Base-by-base conservation (phyloP, 345 rosid species). In the Citrus medica region DNA sequence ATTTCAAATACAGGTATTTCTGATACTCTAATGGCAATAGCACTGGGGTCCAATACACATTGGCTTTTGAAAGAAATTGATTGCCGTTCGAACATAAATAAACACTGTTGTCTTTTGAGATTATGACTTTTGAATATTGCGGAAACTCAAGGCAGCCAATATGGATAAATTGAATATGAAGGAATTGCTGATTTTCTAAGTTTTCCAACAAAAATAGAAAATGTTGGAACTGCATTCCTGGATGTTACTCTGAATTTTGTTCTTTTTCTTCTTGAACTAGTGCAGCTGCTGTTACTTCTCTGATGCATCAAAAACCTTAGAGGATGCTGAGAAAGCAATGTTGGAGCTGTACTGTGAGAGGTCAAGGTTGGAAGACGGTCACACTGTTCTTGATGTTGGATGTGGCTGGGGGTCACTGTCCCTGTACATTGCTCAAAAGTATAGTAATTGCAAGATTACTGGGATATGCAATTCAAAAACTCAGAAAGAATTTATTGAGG, bases 361-460 rank as follows among this genome's bases (percentile, higher is more conserved):
- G 81, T 85, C 94, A 14, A 79, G 86, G 70, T 76, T 95, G 56
- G 85, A 88, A 83, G 93, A 95, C 79, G 96, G 98, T 6, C 96
- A 87, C 33, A 83, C 83, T 30, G 87, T 95, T 69, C 95, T 95
- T 79, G 99, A 93, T 75, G 85, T 91, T 38, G 99, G 98, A 46
- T 93, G 98, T 81, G 99, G 98, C 1, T 91, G 98, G 98, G 99
- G 99, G 1, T 93, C 98, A 40, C 89, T 95, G 40, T 84, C 88
- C 82, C 76, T 92, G 68, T 88, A 90, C 86, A 87, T 91, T 71
- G 98, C 98, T 14, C 83, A 85, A 62, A 91, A 91, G 69, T 90
- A 86, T 56, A 80, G 87, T 75, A 90, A 84, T 5, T 95, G 98
- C 88, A 93, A 75, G 75, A 5, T 93, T 33, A 92, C 92, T 0